Evolutionary conservation across 73 alveolate species (phyloP), one percentile per base, ranked within the genome.

Genomic region (Paramecium primaurelia): DNA sequence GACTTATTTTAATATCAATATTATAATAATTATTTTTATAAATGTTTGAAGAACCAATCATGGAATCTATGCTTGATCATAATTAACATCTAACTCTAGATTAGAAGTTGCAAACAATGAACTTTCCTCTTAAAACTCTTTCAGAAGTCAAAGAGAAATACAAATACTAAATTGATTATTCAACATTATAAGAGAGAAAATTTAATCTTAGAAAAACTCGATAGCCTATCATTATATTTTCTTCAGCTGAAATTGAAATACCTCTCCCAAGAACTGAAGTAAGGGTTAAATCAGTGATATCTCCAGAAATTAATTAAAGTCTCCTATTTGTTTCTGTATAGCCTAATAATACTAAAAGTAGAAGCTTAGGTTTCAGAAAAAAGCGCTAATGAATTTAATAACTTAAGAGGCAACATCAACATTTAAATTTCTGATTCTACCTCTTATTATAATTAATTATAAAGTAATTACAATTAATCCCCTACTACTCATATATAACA

Each of bases 131-230:
- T 8, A 64, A 64, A 64, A 64, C 84, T 1, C 84, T 64, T 32
- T 64, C 84, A n/a, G 84, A 64, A 64, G 84, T 64, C 28, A 64
- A 64, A 64, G 84, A 64, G 84, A 64, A 26, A 34, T 64, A 64
- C 30, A 32, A 64, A 64, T 64, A 32, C 28, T 18, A 64, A 34
- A 64, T 64, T 34, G 84, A 64, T 34, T 64, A 64, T 64, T 64
- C 84, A 10, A 64, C 84, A 25, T 34, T 64, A 8, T 28, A 64
- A 64, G 84, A 64, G 30, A 64, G 84, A 26, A 64, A 64, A 64
- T 64, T 64, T 26, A 64, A 64, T 64, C 84, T 64, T 9, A 64
- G 84, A 28, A 64, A 64, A 64, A 64, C 84, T 64, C 26, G 84
- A 64, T 64, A 64, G 49, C 84, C 84, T 32, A 7, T 64, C 20